phyloP scores from a whole-genome alignment of 176 grass and related monocot genomes.

The Urochloa ruziziensis region DNA sequence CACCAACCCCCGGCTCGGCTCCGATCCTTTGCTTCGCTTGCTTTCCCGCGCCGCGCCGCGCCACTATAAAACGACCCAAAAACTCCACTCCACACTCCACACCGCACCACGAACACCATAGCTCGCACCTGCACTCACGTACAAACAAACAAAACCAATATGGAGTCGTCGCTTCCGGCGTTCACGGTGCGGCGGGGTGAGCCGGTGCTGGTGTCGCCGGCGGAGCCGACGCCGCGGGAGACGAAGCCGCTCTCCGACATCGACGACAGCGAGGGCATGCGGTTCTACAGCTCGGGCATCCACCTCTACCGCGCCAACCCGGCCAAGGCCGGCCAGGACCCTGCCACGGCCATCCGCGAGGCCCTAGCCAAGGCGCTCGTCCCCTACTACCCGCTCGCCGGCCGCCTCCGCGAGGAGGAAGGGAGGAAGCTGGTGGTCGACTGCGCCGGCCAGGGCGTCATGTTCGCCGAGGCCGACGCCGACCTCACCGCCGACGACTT shows the following conservation, averaged over 20 bases:
- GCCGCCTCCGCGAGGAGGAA: constrained; percentile 45
- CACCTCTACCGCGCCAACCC: constrained; percentile 52
- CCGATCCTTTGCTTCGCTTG: no score
- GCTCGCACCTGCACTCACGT: not conserved
- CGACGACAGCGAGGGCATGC: constrained; percentile 60
- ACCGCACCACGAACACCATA: not conserved
- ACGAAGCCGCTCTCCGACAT: constrained; percentile 62
- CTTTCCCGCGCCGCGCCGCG: not conserved
- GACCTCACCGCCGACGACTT: constrained; percentile 55
- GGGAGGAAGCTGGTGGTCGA: constrained; percentile 58
- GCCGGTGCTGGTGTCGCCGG: constrained; percentile 46
- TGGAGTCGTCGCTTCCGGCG: constrained; percentile 4
- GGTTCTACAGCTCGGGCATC: constrained; percentile 51
- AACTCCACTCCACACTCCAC: not conserved
- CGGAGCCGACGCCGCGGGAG: constrained; percentile 45
- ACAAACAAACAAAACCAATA: not conserved
- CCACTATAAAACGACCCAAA: constrained; percentile 1
- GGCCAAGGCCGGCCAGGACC: constrained; percentile 32
- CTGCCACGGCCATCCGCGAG: constrained; percentile 45
- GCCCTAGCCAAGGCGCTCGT: constrained; percentile 61
- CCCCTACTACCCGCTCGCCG: constrained; percentile 71
- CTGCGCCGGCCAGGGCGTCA: constrained; percentile 55
- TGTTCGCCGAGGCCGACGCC: constrained; percentile 68
- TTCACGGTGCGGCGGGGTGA: constrained; percentile 49
- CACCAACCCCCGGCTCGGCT: no score